A percentile compares a stretch with the other conserved stretches of the same genome.
phyloP scores from a whole-genome alignment of 768 basidiomycete species.

The Russula compacta region DNA sequence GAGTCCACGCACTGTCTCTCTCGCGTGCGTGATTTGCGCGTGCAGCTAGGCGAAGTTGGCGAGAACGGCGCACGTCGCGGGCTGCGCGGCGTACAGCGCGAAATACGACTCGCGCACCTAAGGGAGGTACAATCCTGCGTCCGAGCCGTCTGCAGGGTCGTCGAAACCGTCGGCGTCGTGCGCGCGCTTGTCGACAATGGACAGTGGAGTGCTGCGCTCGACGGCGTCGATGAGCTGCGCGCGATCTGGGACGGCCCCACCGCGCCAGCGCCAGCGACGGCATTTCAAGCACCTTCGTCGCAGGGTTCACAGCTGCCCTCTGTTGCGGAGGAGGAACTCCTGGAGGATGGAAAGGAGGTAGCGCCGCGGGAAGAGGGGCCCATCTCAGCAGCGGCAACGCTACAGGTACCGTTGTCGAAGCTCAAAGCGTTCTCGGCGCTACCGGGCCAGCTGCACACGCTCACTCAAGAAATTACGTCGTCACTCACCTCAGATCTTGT shows the following conservation, averaged over 20 bases:
- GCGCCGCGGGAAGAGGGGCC: conserved; percentile 15
- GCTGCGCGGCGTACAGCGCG: conserved; percentile 58
- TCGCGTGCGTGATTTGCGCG: conserved; percentile 64
- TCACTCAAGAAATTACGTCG: conserved; percentile 67
- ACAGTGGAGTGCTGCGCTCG: conserved; percentile 82
- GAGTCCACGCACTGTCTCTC: conserved; percentile 78
- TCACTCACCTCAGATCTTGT: conserved; percentile 74
- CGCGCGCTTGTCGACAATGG: conserved; percentile 69
- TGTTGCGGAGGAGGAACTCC: conserved; percentile 29
- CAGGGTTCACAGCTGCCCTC: conserved; percentile 17
- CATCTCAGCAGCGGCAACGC: neutral
- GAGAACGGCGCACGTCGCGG: conserved; percentile 71
- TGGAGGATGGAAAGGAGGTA: conserved; percentile 15
- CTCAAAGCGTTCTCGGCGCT: conserved; percentile 67
- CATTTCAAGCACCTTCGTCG: neutral
- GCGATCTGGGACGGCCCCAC: conserved; percentile 38
- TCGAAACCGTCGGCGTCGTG: conserved; percentile 69
- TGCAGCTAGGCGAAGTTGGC: conserved; percentile 67
- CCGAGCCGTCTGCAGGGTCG: conserved; percentile 55
- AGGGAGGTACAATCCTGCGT: conserved; percentile 51
- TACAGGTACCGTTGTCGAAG: conserved; percentile 50
- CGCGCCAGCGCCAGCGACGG: neutral
- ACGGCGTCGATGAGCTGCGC: conserved; percentile 60
- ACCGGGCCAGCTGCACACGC: conserved; percentile 57
- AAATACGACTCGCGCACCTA: conserved; percentile 54